These are phyloP conservation scores for Symbiodinium pilosum DNA, from an alignment of 73 alveolate genomes.

Conservation along the genomic window DNA sequence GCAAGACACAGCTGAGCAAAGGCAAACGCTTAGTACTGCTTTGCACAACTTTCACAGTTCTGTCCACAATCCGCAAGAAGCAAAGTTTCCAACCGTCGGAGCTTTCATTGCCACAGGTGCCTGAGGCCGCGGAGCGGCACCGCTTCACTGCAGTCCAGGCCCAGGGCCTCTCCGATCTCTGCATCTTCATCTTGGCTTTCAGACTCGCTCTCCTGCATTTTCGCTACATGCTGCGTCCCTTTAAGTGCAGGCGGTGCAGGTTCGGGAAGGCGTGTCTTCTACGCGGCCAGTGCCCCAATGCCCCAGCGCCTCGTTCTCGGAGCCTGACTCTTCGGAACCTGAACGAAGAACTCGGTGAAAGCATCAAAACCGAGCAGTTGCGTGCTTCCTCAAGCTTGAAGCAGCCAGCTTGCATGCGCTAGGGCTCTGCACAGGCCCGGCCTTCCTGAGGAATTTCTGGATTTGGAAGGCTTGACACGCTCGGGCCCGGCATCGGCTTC, in stretches of 20 bases:
- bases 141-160: neutral
- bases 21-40: too few species aligned
- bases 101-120: neutral
- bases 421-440: too few species aligned
- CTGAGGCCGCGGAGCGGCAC: neutral
- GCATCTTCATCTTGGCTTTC: slow-evolving; percentile 91
- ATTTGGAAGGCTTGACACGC: neutral
- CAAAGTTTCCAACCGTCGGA: too few species aligned
- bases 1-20: neutral
- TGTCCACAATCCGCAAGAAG: too few species aligned
- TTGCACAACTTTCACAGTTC: too few species aligned
- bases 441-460: neutral
- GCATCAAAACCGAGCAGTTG: too few species aligned
- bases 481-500: neutral
- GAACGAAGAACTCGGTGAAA: too few species aligned
- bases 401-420: too few species aligned
- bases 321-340: neutral
- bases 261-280: neutral
- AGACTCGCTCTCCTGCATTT: slow-evolving; percentile 64
- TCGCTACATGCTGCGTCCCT: too few species aligned
- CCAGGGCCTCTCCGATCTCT: slow-evolving; percentile 54
- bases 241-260: too few species aligned
- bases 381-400: too few species aligned
- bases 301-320: neutral
- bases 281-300: neutral